Base-by-base conservation (phyloP, 2,329 filamentous ascomycete genomes). In the Trichoderma lentiforme region DNA sequence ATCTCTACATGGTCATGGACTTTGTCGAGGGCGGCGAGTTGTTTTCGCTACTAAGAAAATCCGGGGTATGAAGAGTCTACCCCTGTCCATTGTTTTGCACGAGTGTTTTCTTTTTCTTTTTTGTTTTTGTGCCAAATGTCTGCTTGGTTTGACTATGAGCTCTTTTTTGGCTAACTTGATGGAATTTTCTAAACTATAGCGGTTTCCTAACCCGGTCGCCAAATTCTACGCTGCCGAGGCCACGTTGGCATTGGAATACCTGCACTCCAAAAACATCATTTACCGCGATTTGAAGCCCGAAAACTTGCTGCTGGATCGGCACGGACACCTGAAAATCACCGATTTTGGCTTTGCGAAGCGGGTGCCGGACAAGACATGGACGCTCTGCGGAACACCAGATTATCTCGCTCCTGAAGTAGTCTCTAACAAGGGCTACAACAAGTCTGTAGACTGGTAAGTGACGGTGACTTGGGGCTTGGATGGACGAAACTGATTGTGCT, bases 1-100 rank as follows among this genome's bases (percentile, higher is more conserved):
- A 98, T 81, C 86, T 99, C 43, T 99, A 99, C 88, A 99, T 99
- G 96, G 96, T 99, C 78, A 99, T 99, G 96, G 96, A 99, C 82
- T 99, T 99, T 85, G 95, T 99, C 69, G 96, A 99, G 83, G 96
- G 96, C 76, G 96, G 96, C 79, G 96, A 99, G 86, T 87, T 99
- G 70, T 99, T 99, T 82, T 98, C 95, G 76, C 84, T 99, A 78
- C 85, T 99, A 77, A 89, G 96, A 77, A 98, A 99, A 83, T 98
- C 95, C 86, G 91, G 95, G 88, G 89, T 89, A 87, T 15, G 66
- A 53, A 28, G 83, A 87, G 18, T 7, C 24, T 28, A 26, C 39
- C 34, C 15, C 12, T 30, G 11, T 56, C 34, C 36, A n/a, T 6
- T 65, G 15, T 24, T 8, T 36, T 34, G 14, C n/a, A 64, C 7